Conservation (phyloP, 2,329 filamentous ascomycete species). For the Penicillium sp. region DNA sequence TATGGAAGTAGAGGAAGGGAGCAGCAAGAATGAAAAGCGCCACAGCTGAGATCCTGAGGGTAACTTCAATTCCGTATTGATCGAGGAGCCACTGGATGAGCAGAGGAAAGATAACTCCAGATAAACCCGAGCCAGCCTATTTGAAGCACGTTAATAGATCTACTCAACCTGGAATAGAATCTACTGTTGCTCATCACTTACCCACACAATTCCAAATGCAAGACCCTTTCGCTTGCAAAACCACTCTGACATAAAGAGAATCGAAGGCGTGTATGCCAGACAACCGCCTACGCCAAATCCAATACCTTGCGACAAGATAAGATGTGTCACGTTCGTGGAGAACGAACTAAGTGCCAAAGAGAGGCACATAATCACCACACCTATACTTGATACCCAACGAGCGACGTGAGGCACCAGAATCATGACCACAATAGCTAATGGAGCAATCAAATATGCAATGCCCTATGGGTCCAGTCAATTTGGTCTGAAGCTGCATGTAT, state of each 20-base stretch:
- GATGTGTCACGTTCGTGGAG: conserved; percentile 36
- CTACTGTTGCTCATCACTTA: conserved; percentile 10
- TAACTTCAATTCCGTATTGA: conserved; percentile 24
- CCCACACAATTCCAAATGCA: conserved; percentile 49
- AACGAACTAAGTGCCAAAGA: conserved; percentile 39
- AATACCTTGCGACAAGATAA: conserved; percentile 39
- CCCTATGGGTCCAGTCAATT: conserved; percentile 17
- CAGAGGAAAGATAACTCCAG: conserved; percentile 31
- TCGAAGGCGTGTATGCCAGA: conserved; percentile 45
- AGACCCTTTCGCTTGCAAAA: conserved; percentile 48
- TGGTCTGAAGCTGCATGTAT: background rate
- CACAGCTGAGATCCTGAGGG: conserved; percentile 26
- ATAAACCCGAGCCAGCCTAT: conserved; percentile 31
- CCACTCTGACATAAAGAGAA: conserved; percentile 50
- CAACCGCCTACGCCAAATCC: conserved; percentile 44
- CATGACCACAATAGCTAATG: conserved; percentile 25
- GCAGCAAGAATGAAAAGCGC: conserved; percentile 38
- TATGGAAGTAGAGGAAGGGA: conserved; percentile 33
- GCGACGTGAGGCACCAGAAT: conserved; percentile 31
- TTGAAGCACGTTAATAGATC: background rate
- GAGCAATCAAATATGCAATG: conserved; percentile 26
- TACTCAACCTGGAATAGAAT: background rate
- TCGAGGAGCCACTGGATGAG: conserved; percentile 29
- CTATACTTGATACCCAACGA: conserved; percentile 27
- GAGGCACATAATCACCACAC: conserved; percentile 35